Conservation (phyloP, 2,329 filamentous ascomycete genomes). For the Aureobasidium sp. region DNA sequence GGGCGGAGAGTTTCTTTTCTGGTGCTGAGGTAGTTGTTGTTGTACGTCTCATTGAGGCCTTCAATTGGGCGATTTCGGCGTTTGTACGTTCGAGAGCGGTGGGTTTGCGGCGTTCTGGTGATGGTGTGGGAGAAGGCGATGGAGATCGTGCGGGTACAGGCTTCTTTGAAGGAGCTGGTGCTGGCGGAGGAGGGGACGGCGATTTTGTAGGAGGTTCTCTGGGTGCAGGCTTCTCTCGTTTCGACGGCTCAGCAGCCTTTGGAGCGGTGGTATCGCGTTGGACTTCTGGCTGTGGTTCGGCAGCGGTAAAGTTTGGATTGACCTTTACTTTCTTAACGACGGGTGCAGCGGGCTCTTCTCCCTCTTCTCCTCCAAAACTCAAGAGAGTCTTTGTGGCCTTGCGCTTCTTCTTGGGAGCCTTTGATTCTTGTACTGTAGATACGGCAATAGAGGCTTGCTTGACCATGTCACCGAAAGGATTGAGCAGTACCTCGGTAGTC, state of each 20-base stretch:
- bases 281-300: constrained; percentile 20
- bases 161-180: neutral
- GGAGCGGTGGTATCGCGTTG: neutral
- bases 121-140: constrained; percentile 26
- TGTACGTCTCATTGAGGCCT: constrained; percentile 67
- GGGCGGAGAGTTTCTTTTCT: constrained; percentile 55
- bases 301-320: constrained; percentile 62
- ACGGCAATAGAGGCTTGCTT: constrained; percentile 53
- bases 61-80: constrained; percentile 70
- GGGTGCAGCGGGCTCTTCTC: constrained; percentile 46
- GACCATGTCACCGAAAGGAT: constrained; percentile 75
- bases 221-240: neutral
- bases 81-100: constrained; percentile 57
- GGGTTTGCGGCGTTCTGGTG: constrained; percentile 13
- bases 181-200: neutral
- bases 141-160: constrained; percentile 12
- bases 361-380: constrained; percentile 64
- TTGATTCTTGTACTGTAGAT: constrained; percentile 39
- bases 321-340: constrained; percentile 69
- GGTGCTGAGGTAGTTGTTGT: constrained; percentile 16
- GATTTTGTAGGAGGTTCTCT: neutral
- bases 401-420: constrained; percentile 40
- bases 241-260: constrained; percentile 12
- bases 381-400: constrained; percentile 69
- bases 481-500: constrained; percentile 65